Evolutionary conservation across 73 alveolate species (phyloP).

Genomic region (Vitrella brassicaformis): DNA sequence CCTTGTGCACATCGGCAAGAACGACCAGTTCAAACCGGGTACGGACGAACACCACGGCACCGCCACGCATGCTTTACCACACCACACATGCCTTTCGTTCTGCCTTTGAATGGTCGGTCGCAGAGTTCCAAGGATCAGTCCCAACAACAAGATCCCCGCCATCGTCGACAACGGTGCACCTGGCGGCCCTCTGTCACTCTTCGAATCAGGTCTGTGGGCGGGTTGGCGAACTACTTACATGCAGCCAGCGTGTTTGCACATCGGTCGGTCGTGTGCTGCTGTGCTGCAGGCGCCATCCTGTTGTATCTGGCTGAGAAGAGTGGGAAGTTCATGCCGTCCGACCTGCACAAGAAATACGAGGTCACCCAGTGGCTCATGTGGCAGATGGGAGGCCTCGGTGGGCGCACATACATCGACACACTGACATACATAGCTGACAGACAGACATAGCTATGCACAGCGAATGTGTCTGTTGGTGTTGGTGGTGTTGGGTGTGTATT

Average conservation of each 20-base stretch:
- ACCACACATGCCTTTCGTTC: too few relatives aligned
- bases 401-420: too few relatives aligned
- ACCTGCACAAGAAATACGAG: neutral
- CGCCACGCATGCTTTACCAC: too few relatives aligned
- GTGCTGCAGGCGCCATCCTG: neutral
- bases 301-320: neutral
- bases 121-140: neutral
- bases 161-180: neutral
- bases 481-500: too few relatives aligned
- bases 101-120: too few relatives aligned
- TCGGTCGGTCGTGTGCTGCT: too few relatives aligned
- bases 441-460: too few relatives aligned
- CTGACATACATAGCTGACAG: too few relatives aligned
- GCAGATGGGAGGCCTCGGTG: neutral
- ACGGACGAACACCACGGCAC: too few relatives aligned
- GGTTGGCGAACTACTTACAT: too few relatives aligned
- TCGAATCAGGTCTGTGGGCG: neutral
- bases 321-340: neutral
- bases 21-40: neutral
- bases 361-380: neutral
- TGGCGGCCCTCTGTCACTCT: neutral
- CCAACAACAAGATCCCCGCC: neutral
- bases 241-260: too few relatives aligned
- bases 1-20: neutral
- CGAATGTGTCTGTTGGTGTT: too few relatives aligned